phyloP scores from a whole-genome alignment of 2,329 filamentous ascomycete species.

The Aspergillus persii region DNA sequence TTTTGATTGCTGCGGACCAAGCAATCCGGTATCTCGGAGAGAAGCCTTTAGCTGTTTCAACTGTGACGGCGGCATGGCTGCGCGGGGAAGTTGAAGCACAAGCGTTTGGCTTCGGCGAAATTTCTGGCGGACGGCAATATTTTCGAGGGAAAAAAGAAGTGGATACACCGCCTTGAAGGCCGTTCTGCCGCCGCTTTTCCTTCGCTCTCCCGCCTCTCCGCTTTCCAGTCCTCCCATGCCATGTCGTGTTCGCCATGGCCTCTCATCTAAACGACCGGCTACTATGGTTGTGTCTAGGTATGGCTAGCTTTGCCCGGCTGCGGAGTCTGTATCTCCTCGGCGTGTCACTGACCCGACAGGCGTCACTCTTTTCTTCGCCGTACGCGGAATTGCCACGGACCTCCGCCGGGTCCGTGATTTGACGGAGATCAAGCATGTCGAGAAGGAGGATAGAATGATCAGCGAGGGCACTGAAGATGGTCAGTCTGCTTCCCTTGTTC shows the following conservation, averaged over 20 bases:
- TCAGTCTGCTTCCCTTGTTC: conserved; percentile 17
- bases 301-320: not conserved
- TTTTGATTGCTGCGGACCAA: conserved; percentile 89
- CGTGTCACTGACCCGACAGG: conserved; percentile 23
- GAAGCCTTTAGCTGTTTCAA: conserved; percentile 93
- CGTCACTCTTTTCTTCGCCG: conserved; percentile 49
- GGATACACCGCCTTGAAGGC: conserved; percentile 32
- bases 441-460: conserved; percentile 69
- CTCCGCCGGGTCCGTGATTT: conserved; percentile 39
- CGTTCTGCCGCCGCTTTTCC: conserved; percentile 31
- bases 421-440: conserved; percentile 62
- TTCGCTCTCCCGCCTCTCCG: conserved; percentile 15
- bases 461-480: conserved; percentile 72
- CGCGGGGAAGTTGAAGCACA: conserved; percentile 11
- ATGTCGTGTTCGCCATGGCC: conserved; percentile 27
- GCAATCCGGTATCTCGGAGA: conserved; percentile 81
- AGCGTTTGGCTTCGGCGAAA: conserved; percentile 22
- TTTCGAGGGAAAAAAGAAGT: conserved; percentile 29
- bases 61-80: conserved; percentile 86
- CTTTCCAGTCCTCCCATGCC: conserved; percentile 5
- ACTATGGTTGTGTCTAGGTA: conserved; percentile 42
- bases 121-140: conserved; percentile 21
- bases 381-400: conserved; percentile 57
- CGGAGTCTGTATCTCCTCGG: not conserved
- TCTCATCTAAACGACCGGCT: conserved; percentile 36